Evolutionary conservation across 805 yeast genomes (phyloP), one percentile per base, ranked within the genome.

Genomic region (Spathaspora passalidarum): DNA sequence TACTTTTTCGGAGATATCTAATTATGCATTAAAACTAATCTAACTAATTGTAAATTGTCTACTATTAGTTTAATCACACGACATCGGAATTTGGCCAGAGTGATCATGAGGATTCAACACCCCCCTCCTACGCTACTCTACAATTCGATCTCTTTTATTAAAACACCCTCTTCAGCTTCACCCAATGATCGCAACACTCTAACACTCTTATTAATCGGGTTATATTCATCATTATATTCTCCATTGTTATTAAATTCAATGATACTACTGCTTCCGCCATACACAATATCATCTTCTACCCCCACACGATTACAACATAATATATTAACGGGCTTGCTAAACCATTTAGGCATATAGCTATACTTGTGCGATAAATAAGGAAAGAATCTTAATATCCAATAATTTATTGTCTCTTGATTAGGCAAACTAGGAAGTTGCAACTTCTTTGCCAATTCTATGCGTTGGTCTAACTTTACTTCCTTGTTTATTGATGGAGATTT

Each of bases 251-350:
- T 72, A 53, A 86, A 84, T 49, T 78, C 75, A 37, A 79, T 61
- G 3, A 88, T 78, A 18, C 76, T 72, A 2, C 81, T 69, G 1
- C 87, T 75, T 4, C 95, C 92, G 1, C 83, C 89, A 51, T 84
- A 88, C 50, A 81, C 62, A 1, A 81, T 76, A 35, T 75, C 78
- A 40, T 72, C 82, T 59, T 90, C 97, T n/a, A 84, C 67, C 0
- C 97, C 97, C 8, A 79, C 68, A 50, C 97, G 69, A 59, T 90
- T 89, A 54, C 89, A 80, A 5, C 81, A 57, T 0, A 84, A 76
- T 10, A 84, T 59, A 2, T 68, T 59, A 3, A 65, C 66, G 14
- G 34, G 34, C 17, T 54, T 56, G 6, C 55, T 41, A 17, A 38
- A 50, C 42, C 56, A 54, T 40, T 57, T 57, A 5, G 61, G 60